Base-by-base conservation (phyloP, 2,329 filamentous ascomycete species). In the Talaromyces sp. region DNA sequence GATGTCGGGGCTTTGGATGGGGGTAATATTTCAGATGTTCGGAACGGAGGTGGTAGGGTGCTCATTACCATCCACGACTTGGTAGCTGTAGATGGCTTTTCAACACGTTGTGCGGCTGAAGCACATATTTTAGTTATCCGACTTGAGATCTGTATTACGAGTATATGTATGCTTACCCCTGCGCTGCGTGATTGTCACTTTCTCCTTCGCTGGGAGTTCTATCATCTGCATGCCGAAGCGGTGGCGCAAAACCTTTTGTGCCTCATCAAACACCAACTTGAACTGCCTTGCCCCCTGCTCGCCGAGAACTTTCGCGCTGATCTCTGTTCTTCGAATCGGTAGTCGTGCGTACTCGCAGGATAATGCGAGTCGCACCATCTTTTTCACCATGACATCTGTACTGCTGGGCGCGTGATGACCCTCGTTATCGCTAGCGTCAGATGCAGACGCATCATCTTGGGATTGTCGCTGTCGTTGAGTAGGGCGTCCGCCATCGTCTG, bases 221-320 rank as follows among this genome's bases (percentile, higher is more conserved):
- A 86, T 82, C 82, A 99, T 84, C 73, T 93, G 84, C 92, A 98
- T 96, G n/a, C 95, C 95, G 76, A 96, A 98, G 1, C 88, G 83
- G 1, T 79, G 78, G 55, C 83, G 81, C 40, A 99, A 79, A 67
- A 90, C 84, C 37, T 80, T 76, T 74, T 99, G 93, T 46, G 93
- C 91, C 44, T 84, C 80, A 0, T 85, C 84, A 70, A 96, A 97
- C 3, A 97, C 86, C 12, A 78, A 75, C 72, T 87, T 92, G 74
- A 97, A 98, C 39, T 86, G 80, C 35, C 88, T 82, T 6, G 86
- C 79, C 8, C 88, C 84, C 52, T 87, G 83, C 18, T 83, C 79
- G 0, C 89, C 90, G 9, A 96, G 85, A 0, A 96, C 91, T 70
- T 86, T 87, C 57, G 81, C 75, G 60, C 76, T 81, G 64, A 88